Conservation (phyloP, 2,329 filamentous ascomycete genomes). For the Curvularia hawaiiensis region DNA sequence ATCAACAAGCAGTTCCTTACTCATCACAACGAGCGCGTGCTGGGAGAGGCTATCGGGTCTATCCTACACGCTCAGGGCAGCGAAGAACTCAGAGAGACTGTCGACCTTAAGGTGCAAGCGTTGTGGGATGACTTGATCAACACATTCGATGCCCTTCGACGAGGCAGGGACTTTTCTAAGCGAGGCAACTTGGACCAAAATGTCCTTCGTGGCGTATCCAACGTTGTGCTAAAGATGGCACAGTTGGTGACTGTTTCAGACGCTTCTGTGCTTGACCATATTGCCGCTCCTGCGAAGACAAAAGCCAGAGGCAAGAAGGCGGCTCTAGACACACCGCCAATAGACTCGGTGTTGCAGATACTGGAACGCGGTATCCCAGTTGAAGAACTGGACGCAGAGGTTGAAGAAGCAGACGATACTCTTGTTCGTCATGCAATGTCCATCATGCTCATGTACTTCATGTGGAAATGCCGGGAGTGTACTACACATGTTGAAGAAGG, state of each 20-base stretch:
- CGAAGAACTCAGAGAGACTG: conserved; percentile 85
- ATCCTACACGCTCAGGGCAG: conserved; percentile 85
- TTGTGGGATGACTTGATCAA: conserved; percentile 86
- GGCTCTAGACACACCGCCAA: conserved; percentile 51
- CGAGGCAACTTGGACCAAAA: conserved; percentile 71
- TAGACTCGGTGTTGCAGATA: conserved; percentile 74
- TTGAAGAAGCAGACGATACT: conserved; percentile 79
- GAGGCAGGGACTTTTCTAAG: conserved; percentile 71
- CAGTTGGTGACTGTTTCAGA: conserved; percentile 81
- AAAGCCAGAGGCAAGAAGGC: conserved; percentile 36
- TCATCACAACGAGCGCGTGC: conserved; percentile 85
- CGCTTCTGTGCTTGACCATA: conserved; percentile 72
- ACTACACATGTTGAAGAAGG: conserved; percentile 44
- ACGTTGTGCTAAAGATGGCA: conserved; percentile 77
- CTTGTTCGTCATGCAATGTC: conserved; percentile 78
- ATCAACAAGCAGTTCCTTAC: conserved; percentile 92
- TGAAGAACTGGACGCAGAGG: conserved; percentile 68
- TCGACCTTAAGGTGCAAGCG: conserved; percentile 77
- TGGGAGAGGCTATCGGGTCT: conserved; percentile 81
- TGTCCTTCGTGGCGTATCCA: conserved; percentile 71
- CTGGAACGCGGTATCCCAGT: conserved; percentile 73
- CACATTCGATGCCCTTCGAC: conserved; percentile 70
- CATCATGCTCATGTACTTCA: conserved; percentile 84
- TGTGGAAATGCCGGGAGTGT: conserved; percentile 79
- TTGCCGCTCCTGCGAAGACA: conserved; percentile 50